Percentiles rank a stretch among this genome's conserved stretches.
Evolutionary conservation across 2,329 filamentous ascomycete species (phyloP).

Genomic region (Byssoonygena ceratinophila): DNA sequence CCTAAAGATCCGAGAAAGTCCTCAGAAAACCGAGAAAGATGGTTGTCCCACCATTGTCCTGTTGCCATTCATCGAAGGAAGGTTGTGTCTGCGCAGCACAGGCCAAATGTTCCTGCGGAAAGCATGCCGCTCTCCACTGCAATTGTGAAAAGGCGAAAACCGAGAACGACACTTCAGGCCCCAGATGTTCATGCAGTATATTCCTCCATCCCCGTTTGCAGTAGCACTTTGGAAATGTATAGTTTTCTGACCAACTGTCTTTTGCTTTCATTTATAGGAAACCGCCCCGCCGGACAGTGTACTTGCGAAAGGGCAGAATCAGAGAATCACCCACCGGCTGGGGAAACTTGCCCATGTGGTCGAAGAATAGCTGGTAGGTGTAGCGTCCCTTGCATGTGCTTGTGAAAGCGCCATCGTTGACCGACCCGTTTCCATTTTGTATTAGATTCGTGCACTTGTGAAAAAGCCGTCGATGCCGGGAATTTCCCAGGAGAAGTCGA

Average conservation of each 20-base stretch:
- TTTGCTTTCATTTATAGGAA: constrained; percentile 34
- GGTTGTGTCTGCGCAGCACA: constrained; percentile 49
- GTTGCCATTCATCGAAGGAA: constrained; percentile 49
- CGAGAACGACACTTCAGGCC: constrained; percentile 64
- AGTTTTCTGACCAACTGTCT: neutral
- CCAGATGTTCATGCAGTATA: constrained; percentile 71
- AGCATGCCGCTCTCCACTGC: constrained; percentile 78
- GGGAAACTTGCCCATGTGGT: constrained; percentile 65
- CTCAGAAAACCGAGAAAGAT: constrained; percentile 23
- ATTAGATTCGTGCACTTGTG: constrained; percentile 66
- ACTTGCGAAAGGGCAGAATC: constrained; percentile 62
- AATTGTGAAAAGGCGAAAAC: constrained; percentile 63
- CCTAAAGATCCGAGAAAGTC: neutral
- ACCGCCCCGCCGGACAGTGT: constrained; percentile 67
- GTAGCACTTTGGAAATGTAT: neutral
- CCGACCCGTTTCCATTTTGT: neutral
- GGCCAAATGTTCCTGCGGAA: constrained; percentile 74
- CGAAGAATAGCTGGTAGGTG: constrained; percentile 57
- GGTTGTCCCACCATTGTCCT: constrained; percentile 44
- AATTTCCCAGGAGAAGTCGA: constrained; percentile 66
- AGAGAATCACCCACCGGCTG: constrained; percentile 56
- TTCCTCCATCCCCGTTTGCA: constrained; percentile 18
- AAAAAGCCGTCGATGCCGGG: constrained; percentile 56
- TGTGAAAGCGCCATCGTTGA: neutral
- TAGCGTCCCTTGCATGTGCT: constrained; percentile 4